These are phyloP conservation scores for Lentinus tigrinus DNA, from an alignment of 768 basidiomycete species.

Conservation along the genomic window DNA sequence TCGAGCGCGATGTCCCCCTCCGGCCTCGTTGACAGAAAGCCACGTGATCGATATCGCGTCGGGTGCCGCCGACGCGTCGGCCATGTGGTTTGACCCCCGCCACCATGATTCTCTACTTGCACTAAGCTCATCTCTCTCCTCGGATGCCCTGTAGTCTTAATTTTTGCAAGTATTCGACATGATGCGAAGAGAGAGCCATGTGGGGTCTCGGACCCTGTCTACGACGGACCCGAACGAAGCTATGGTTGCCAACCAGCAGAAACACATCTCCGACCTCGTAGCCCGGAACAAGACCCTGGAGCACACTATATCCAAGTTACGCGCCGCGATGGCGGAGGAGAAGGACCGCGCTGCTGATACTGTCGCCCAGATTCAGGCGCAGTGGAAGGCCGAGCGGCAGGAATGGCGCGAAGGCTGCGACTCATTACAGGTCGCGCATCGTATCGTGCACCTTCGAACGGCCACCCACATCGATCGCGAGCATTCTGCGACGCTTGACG, in stretches of 20 bases:
- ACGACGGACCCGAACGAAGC: constrained; percentile 31
- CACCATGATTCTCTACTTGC: background rate
- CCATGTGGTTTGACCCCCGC: background rate
- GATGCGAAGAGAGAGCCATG: background rate
- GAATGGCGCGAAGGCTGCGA: constrained; percentile 66
- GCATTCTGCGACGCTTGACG: constrained; percentile 47
- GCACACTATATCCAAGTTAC: constrained; percentile 54
- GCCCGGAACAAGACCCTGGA: constrained; percentile 66
- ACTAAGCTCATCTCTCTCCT: background rate
- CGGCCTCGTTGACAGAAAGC: too few relatives aligned
- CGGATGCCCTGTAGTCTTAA: background rate
- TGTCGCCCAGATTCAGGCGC: constrained; percentile 42
- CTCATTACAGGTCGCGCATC: constrained; percentile 59
- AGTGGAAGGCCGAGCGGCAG: constrained; percentile 51
- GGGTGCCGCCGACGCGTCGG: too few relatives aligned
- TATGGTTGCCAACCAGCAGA: constrained; percentile 58
- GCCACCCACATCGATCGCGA: constrained; percentile 54
- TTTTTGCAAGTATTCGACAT: background rate
- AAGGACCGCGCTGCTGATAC: constrained; percentile 41
- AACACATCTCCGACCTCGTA: constrained; percentile 74
- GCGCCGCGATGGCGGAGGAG: constrained; percentile 46
- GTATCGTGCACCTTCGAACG: constrained; percentile 61
- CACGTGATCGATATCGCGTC: too few relatives aligned
- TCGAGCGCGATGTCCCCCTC: too few relatives aligned
- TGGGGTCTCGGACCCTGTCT: background rate